Conservation (phyloP, 345 rosid genomes). For the Zanthoxylum bungeanum region DNA sequence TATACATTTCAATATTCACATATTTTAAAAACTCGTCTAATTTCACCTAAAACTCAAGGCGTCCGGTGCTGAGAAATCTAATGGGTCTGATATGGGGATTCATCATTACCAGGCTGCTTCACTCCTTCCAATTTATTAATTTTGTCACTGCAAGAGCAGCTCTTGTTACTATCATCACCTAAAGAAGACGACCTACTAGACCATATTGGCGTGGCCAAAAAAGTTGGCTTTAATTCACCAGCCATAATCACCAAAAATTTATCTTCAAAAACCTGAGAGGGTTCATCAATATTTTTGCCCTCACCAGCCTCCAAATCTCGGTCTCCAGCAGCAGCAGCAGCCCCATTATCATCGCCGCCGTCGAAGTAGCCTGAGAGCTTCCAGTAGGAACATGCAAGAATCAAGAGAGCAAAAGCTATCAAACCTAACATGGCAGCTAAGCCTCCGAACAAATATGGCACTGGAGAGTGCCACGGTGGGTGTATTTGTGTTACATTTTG, state of each 20-base stretch:
- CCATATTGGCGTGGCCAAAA: conserved; percentile 72
- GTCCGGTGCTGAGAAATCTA: too few relatives aligned
- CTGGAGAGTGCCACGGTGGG: conserved; percentile 93
- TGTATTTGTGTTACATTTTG: conserved; percentile 22
- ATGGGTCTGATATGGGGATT: conserved; percentile 11
- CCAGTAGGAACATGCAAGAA: conserved; percentile 96
- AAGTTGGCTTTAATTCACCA: conserved; percentile 66
- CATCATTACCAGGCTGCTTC: neutral
- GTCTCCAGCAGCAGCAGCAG: conserved; percentile 35
- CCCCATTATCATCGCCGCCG: conserved; percentile 20
- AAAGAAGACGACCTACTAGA: conserved; percentile 43
- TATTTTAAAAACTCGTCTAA: too few relatives aligned
- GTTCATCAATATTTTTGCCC: conserved; percentile 24
- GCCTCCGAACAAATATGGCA: conserved; percentile 91
- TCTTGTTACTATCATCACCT: conserved; percentile 36
- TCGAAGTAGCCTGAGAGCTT: conserved; percentile 74
- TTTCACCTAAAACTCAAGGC: too few relatives aligned
- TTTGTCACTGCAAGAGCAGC: conserved; percentile 32
- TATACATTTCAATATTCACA: too few relatives aligned
- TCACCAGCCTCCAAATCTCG: conserved; percentile 68
- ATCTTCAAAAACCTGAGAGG: conserved; percentile 43
- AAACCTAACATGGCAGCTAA: conserved; percentile 92
- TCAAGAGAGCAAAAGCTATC: conserved; percentile 80
- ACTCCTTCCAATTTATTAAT: conserved; percentile 24
- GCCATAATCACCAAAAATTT: conserved; percentile 91